Evolutionary conservation across 2,329 filamentous ascomycete species (phyloP), one percentile per base, ranked within the genome.

Genomic region (Chaetothyriales sp.): DNA sequence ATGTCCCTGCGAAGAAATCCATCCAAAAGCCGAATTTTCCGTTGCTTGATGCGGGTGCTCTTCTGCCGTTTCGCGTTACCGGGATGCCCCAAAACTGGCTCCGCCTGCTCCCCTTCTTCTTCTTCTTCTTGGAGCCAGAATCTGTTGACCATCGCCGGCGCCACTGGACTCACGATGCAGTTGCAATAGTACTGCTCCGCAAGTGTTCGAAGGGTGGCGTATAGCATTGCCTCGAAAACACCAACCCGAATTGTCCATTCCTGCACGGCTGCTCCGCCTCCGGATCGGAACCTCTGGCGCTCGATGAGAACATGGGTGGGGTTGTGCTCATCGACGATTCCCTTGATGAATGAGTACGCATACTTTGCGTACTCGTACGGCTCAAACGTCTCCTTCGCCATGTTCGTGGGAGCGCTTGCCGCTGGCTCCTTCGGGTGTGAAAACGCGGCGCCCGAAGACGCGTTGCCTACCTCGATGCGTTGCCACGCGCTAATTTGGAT

Each of bases 161-260:
- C 67, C 45, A 84, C 67, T 5, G 76, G 71, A 9, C 72, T 60
- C 0, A 82, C 70, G 1, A 61, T 59, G n/a, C 70, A 70, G 18
- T 62, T 56, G 71, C 70, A 73, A 2, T 64, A 52, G 1, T 68
- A 69, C 47, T 75, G 65, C 18, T 68, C 64, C 46, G 67, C 67
- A 47, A 86, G 62, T 0, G 81, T 77, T 48, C 75, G 72, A 40
- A 90, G 66, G 10, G 81, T 74, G 7, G 83, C 83, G 71, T 89
- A 85, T 0, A 94, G 68, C 81, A 92, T 92, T 3, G 81, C 80
- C 65, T 94, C 87, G 19, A 94, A 76, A 61, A 85, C 82, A 58
- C 90, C 90, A 7, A 94, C 86, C 1, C 86, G 74, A 43, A 92
- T 65, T 2, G 86, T 90, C 87, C 87, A 94, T 67, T 94, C 86